These are phyloP conservation scores for Eimeria necatrix DNA, from an alignment of 169 alveolate species.

Conservation along the genomic window DNA sequence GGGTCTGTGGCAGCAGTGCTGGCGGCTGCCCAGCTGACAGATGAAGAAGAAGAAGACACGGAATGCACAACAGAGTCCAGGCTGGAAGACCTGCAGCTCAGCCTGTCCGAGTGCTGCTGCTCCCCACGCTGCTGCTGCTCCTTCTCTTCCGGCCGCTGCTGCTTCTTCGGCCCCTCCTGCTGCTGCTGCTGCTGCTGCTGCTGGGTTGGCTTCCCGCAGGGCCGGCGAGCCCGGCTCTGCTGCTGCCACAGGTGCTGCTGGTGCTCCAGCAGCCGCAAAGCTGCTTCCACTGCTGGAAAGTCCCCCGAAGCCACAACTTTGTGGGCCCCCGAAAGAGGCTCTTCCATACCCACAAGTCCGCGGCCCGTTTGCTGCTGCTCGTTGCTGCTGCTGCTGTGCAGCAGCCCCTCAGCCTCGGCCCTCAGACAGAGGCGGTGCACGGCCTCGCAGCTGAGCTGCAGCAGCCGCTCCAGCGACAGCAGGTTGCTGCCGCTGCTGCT, in stretches of 20 bases:
- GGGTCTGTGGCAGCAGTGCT: too few relatives aligned
- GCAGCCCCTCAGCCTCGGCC: background rate
- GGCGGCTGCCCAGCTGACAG: background rate
- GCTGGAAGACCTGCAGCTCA: too few relatives aligned
- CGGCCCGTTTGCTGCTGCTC: background rate
- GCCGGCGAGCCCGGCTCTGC: background rate
- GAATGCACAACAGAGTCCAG: too few relatives aligned
- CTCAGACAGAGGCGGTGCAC: conserved; percentile 39
- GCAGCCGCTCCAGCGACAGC: conserved; percentile 36
- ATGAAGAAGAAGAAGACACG: too few relatives aligned
- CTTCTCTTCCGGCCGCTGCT: too few relatives aligned
- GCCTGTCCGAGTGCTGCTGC: background rate
- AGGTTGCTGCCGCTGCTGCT: conserved; percentile 8
- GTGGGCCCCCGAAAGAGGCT: conserved; percentile 26
- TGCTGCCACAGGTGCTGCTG: conserved; percentile 35
- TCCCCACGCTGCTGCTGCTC: background rate
- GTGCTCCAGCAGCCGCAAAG: conserved; percentile 13
- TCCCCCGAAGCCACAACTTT: conserved; percentile 21
- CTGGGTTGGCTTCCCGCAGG: background rate
- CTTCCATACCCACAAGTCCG: background rate
- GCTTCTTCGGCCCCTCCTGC: background rate
- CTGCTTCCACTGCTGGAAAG: conserved; percentile 8
- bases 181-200: conserved; percentile 12
- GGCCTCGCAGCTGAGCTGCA: conserved; percentile 35
- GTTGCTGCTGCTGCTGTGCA: conserved; percentile 7